Evolutionary conservation across 805 yeast genomes (phyloP), one percentile per base, ranked within the genome.

Genomic region (Teunomyces panamensis): DNA sequence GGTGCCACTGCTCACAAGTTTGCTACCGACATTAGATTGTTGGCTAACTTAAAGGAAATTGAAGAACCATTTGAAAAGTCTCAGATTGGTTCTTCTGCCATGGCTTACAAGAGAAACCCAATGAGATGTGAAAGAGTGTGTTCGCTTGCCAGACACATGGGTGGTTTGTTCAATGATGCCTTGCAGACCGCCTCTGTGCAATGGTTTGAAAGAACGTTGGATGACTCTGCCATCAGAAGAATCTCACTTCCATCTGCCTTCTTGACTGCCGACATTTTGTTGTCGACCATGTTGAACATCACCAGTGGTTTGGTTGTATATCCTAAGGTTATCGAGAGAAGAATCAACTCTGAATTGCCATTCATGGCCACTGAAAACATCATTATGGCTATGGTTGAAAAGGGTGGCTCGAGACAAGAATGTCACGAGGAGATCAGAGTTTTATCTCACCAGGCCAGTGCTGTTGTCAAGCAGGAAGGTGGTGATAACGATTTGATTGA

Each of bases 101-200:
- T 94, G 99, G 99, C 99, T 28, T 94, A 94, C 79, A 94, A 94
- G 82, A 86, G 99, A 76, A 94, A 94, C 75, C 99, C 99, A 71
- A 94, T 94, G 99, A 87, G 99, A 77, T 86, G 92, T 65, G 99
- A 94, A 77, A 84, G 99, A 71, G 97, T 94, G 50, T 94, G 99
- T 75, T 94, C 99, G n/a, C 80, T 94, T 56, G 83, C 98, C 16
- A 88, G 99, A 77, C 98, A 92, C 69, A 71, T 94, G 71, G 96
- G 96, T 55, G 86, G 96, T 13, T 75, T 90, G 58, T 87, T 86
- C 74, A 89, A 79, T 64, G 98, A 94, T 70, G 95, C 97, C 46
- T 87, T 92, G 59, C 94, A 89, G 73, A 94, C 99, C 43, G 95
- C 98, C 6, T 86, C 96, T 30, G 98, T 94, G 44, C 99, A 94